phyloP scores from a whole-genome alignment of 352 stramenopile species.

The Phytopythium cucurbitacearum region DNA sequence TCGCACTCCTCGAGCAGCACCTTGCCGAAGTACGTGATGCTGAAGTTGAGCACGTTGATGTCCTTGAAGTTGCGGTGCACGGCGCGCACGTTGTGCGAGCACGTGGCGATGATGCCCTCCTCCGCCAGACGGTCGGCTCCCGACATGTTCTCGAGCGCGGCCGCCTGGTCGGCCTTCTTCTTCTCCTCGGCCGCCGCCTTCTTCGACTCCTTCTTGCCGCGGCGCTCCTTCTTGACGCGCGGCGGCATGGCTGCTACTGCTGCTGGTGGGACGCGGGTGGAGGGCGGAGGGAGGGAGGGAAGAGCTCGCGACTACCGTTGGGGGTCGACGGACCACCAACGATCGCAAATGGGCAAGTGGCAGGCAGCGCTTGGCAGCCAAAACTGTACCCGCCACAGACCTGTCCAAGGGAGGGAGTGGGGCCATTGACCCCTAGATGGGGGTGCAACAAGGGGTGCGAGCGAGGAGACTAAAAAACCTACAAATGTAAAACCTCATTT shows the following conservation, averaged over 20 bases:
- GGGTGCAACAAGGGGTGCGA: too few species aligned
- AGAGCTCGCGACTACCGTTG: not conserved
- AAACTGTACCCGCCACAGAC: too few species aligned
- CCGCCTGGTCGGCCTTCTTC: constrained; percentile 61
- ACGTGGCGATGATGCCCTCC: constrained; percentile 96
- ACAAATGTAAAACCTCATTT: too few species aligned
- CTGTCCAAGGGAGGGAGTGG: too few species aligned
- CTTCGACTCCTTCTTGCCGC: constrained; percentile 72
- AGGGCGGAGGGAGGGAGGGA: not conserved
- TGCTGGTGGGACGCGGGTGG: not conserved
- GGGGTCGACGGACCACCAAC: not conserved
- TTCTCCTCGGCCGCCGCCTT: constrained; percentile 79
- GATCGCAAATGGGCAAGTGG: not conserved
- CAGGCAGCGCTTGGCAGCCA: too few species aligned
- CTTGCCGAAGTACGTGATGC: constrained; percentile 95
- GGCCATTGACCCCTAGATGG: too few species aligned
- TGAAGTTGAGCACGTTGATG: constrained; percentile 97
- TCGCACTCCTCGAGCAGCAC: constrained; percentile 95
- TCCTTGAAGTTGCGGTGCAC: constrained; percentile 96
- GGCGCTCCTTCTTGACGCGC: constrained; percentile 70
- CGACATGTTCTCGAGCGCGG: constrained; percentile 67
- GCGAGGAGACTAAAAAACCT: too few species aligned
- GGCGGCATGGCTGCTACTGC: constrained; percentile 33
- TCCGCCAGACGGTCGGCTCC: constrained; percentile 88
- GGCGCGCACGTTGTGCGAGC: constrained; percentile 88